Evolutionary conservation across 1,139 yeast species (phyloP).

Genomic region (Pichia sp.): DNA sequence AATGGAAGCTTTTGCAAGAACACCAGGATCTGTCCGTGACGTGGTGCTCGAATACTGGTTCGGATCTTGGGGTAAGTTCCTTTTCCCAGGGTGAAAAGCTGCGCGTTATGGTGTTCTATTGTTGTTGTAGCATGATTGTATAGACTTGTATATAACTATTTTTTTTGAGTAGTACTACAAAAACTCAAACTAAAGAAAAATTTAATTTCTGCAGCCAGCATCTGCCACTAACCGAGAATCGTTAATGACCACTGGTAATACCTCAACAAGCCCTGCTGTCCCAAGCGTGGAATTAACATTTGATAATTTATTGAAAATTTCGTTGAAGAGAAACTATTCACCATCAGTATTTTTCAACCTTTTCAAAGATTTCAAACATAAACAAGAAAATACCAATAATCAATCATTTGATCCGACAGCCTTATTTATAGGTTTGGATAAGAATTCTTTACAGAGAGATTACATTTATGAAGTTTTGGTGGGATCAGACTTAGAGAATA

Average conservation of each 20-base stretch:
- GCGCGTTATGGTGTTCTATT: too few relatives aligned
- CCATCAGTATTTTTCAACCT: conserved; percentile 25
- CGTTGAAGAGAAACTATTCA: conserved; percentile 20
- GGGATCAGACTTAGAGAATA: conserved; percentile 22
- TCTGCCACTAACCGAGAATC: too few relatives aligned
- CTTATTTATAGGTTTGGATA: conserved; percentile 17
- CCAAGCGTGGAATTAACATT: conserved; percentile 21
- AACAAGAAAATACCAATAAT: conserved; percentile 7
- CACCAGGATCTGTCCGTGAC: conserved; percentile 25
- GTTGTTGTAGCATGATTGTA: too few relatives aligned
- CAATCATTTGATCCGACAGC: conserved; percentile 17
- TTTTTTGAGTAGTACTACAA: too few relatives aligned
- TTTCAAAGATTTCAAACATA: conserved; percentile 25
- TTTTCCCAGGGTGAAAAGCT: conserved; percentile 27
- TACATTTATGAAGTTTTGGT: conserved; percentile 26
- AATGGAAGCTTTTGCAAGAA: conserved; percentile 23
- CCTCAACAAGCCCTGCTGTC: conserved; percentile 18
- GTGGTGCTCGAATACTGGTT: conserved; percentile 30
- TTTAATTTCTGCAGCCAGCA: too few relatives aligned
- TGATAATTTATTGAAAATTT: conserved; percentile 19
- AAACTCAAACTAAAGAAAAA: too few relatives aligned
- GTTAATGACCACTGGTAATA: neutral
- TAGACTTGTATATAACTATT: too few relatives aligned
- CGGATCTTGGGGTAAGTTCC: conserved; percentile 30
- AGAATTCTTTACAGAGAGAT: conserved; percentile 20